Evolutionary conservation across 2,329 filamentous ascomycete genomes (phyloP).

Genomic region (Coniochaeta hoffmannii): DNA sequence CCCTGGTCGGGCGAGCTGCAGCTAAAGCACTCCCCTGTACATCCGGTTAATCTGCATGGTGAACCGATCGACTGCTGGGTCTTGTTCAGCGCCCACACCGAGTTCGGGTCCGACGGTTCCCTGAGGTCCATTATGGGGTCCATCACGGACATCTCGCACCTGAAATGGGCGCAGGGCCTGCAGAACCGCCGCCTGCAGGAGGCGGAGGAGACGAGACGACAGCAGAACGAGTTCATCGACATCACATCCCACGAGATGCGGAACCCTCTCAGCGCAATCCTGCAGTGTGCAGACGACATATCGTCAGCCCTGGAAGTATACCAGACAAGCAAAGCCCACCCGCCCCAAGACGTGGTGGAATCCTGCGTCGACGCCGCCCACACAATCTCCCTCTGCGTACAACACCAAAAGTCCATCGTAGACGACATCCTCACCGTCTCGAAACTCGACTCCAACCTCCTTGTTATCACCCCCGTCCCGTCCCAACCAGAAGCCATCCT

Average conservation of each 20-base stretch:
- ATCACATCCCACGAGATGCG: slow-evolving; percentile 45
- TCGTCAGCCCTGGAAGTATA: slow-evolving; percentile 14
- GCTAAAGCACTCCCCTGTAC: slow-evolving; percentile 24
- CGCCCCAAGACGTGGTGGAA: slow-evolving; percentile 27
- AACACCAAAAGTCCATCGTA: slow-evolving; percentile 48
- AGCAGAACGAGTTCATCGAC: slow-evolving; percentile 50
- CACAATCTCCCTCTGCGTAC: slow-evolving; percentile 47
- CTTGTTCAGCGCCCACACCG: slow-evolving; percentile 26
- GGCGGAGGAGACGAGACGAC: slow-evolving; percentile 30
- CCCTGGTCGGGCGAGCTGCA: slow-evolving; percentile 33
- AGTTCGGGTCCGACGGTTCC: slow-evolving; percentile 23
- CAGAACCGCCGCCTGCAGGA: slow-evolving; percentile 27
- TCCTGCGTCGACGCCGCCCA: slow-evolving; percentile 47
- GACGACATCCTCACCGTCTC: slow-evolving; percentile 40
- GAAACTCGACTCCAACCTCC: slow-evolving; percentile 47
- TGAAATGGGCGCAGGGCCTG: slow-evolving; percentile 32
- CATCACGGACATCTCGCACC: slow-evolving; percentile 34
- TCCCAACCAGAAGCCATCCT: slow-evolving; percentile 44
- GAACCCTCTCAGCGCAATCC: slow-evolving; percentile 46
- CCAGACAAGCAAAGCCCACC: slow-evolving; percentile 14
- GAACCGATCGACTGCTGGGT: slow-evolving; percentile 36
- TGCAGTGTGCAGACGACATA: slow-evolving; percentile 52
- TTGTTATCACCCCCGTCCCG: slow-evolving; percentile 47
- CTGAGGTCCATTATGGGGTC: slow-evolving; percentile 31
- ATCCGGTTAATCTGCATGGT: slow-evolving; percentile 24